Evolutionary conservation across 805 yeast species (phyloP), one percentile per base, ranked within the genome.

Genomic region (Starmera quercuum): DNA sequence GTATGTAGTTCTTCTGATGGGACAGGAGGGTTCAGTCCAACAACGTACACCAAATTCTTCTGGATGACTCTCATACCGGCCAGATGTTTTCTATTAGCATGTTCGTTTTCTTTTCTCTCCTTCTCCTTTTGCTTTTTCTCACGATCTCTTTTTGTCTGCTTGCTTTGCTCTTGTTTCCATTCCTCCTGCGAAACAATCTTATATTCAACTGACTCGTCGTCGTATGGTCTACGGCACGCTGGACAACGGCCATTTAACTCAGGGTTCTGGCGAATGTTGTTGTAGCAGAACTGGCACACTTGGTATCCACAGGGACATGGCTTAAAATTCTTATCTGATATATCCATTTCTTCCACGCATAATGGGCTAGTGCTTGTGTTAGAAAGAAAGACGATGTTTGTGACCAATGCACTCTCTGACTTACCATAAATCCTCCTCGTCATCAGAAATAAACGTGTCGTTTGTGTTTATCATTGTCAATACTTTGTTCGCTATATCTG

Each of bases 251-350:
- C 97, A 55, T 88, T 88, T 42, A 90, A 65, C 56, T 92, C 96
- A 2, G 97, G 97, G 48, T 90, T 90, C 44, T 86, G 92, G 44
- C 96, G 74, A 50, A 92, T 92, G 57, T 88, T 90, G 63, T 92
- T 92, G 68, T 90, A 92, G 59, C 99, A 92, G 56, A 92, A 92
- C 68, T 90, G 97, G 59, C 99, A 92, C 38, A 92, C 84, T 58
- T 94, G 97, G 53, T 92, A 92, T 14, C 99, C 99, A 64, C 99
- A 92, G 1, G 97, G 97, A 66, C 99, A 92, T n/a, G 99, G 99
- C 58, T 83, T 86, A 69, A 92, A 92, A 63, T 87, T 85, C 53
- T 83, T 86, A 61, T 92, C 98, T 13, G 95, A 83, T 31, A 90
- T 78, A 59, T 92, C 99, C 87, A 92, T 80, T 56, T 92, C 97